phyloP scores from a whole-genome alignment of 73 alveolate species.

The Symbiodinium pilosum region DNA sequence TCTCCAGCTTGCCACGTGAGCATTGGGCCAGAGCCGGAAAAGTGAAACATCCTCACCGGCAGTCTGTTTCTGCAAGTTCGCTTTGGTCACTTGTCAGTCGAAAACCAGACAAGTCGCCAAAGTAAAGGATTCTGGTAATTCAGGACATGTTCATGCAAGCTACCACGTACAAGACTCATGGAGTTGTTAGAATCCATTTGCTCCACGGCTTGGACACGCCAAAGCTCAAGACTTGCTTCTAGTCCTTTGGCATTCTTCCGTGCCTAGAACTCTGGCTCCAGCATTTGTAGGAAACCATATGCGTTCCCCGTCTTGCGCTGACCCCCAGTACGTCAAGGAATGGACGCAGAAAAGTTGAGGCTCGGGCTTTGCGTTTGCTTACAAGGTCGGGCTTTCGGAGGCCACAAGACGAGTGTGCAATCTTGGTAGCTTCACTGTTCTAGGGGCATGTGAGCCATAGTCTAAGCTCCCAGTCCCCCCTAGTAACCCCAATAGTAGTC shows the following conservation, averaged over 20 bases:
- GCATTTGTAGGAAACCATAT: too few relatives aligned
- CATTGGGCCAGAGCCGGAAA: too few relatives aligned
- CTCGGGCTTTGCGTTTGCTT: not conserved
- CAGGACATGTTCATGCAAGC: not conserved
- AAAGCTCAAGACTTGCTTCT: not conserved
- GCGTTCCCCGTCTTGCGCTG: not conserved
- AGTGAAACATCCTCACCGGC: not conserved
- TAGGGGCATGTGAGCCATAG: not conserved
- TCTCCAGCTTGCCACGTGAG: too few relatives aligned
- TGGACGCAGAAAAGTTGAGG: not conserved
- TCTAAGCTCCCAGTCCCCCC: too few relatives aligned
- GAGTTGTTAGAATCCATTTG: too few relatives aligned
- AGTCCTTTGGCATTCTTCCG: not conserved
- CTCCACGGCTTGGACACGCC: not conserved
- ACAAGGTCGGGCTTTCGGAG: not conserved
- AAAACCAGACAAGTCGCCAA: not conserved
- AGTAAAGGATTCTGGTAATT: not conserved
- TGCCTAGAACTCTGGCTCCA: not conserved
- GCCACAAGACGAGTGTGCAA: not conserved
- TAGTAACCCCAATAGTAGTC: too few relatives aligned
- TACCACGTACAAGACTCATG: not conserved
- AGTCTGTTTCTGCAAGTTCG: too few relatives aligned
- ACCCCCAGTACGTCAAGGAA: not conserved
- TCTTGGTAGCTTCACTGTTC: not conserved
- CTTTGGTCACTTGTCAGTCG: too few relatives aligned